Conservation (phyloP, 2,329 filamentous ascomycete genomes). For the Ophiosphaerella narmari region DNA sequence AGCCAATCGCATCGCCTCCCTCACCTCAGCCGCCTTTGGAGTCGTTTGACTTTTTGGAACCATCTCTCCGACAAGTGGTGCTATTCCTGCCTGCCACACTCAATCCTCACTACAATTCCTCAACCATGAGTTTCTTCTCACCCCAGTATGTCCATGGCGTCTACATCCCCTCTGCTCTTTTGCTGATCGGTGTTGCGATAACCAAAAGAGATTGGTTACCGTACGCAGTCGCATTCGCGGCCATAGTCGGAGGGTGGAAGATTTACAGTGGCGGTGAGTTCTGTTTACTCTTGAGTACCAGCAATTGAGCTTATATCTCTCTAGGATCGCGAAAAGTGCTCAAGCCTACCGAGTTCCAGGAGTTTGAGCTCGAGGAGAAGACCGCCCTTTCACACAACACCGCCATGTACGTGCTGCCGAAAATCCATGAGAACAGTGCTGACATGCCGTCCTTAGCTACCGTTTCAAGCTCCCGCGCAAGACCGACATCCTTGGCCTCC, state of each 20-base stretch:
- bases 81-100: conserved; percentile 7
- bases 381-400: conserved; percentile 97
- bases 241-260: conserved; percentile 71
- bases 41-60: conserved; percentile 19
- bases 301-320: neutral
- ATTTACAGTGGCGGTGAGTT: conserved; percentile 70
- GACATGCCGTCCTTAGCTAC: conserved; percentile 63
- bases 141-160: conserved; percentile 76
- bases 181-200: conserved; percentile 76
- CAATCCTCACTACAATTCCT: neutral
- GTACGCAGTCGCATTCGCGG: conserved; percentile 70
- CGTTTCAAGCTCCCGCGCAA: conserved; percentile 83
- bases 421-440: conserved; percentile 1
- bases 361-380: conserved; percentile 93
- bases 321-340: conserved; percentile 66
- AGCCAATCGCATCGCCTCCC: conserved; percentile 16
- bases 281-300: neutral
- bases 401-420: conserved; percentile 70
- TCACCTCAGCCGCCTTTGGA: neutral
- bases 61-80: conserved; percentile 15
- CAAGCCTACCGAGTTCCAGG: conserved; percentile 84
- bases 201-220: conserved; percentile 73
- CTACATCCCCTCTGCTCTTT: conserved; percentile 79
- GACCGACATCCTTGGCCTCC: conserved; percentile 85
- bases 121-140: conserved; percentile 33